Conservation (phyloP, 169 alveolate species). For the Plasmodium yoelii region DNA sequence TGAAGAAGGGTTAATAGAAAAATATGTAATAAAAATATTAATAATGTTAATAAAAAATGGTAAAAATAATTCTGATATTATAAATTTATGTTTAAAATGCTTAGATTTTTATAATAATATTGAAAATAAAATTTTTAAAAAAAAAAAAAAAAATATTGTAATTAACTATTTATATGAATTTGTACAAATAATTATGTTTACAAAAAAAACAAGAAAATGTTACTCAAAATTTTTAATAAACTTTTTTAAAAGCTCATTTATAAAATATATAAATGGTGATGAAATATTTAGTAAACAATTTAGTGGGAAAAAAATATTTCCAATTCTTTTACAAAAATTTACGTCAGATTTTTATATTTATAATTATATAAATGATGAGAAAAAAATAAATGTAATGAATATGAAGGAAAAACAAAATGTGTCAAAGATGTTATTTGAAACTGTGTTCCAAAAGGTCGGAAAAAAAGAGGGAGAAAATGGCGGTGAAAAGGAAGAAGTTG, state of each 20-base stretch:
- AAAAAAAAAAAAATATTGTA: conserved; percentile 11
- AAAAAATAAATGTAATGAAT: conserved; percentile 21
- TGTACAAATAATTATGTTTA: conserved; percentile 18
- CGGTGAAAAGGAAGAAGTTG: no score
- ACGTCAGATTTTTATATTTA: conserved; percentile 5
- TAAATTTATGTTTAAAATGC: conserved; percentile 32
- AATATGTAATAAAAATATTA: conserved; percentile 18
- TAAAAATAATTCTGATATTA: conserved; percentile 18
- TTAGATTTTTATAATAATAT: conserved; percentile 45
- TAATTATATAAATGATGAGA: conserved; percentile 28
- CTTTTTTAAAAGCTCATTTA: conserved; percentile 60
- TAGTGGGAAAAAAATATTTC: neutral
- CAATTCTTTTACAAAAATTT: conserved; percentile 5
- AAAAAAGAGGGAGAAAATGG: no score
- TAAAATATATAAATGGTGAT: conserved; percentile 26
- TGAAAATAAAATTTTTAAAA: conserved; percentile 22
- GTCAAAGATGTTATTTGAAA: neutral
- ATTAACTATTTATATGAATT: conserved; percentile 48
- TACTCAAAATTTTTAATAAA: conserved; percentile 34
- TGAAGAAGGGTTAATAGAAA: conserved; percentile 3
- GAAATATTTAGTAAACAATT: conserved; percentile 15
- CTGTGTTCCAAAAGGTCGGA: neutral
- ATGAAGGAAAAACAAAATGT: conserved; percentile 7
- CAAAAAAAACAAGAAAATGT: conserved; percentile 4
- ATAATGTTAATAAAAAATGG: conserved; percentile 31